phyloP scores from a whole-genome alignment of 73 alveolate species.

The Paraurostyla sp. region DNA sequence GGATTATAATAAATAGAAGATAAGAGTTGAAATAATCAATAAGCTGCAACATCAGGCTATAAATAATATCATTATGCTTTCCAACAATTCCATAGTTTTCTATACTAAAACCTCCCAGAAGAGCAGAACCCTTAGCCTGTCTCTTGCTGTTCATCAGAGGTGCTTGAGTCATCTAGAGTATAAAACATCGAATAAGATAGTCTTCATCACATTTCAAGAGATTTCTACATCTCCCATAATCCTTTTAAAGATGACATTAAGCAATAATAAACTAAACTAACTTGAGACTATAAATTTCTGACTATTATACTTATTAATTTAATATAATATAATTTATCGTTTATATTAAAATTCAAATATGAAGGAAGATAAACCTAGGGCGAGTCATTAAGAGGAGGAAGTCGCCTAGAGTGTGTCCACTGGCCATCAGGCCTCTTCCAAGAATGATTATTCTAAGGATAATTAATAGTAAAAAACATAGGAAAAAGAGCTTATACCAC shows the following conservation, averaged over 20 bases:
- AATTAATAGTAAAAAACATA: too few relatives aligned
- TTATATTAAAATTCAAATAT: too few relatives aligned
- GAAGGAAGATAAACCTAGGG: too few relatives aligned
- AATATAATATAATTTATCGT: background rate
- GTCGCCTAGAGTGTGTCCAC: too few relatives aligned
- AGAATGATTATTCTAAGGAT: too few relatives aligned
- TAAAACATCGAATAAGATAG: background rate
- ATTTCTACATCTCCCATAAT: background rate
- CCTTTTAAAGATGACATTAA: background rate
- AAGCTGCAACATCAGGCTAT: background rate
- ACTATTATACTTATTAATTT: background rate
- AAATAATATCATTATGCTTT: background rate
- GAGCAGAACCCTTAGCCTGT: background rate
- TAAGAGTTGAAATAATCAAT: background rate
- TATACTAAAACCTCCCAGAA: background rate
- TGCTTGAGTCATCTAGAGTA: background rate
- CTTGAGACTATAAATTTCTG: too few relatives aligned
- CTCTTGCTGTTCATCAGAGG: background rate
- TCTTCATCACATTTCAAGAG: conserved; percentile 19
- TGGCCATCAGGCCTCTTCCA: too few relatives aligned
- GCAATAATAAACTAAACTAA: background rate
- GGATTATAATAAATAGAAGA: background rate
- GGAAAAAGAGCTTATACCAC: too few relatives aligned
- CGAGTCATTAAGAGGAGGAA: too few relatives aligned
- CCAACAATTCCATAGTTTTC: background rate